phyloP scores from a whole-genome alignment of 2,329 filamentous ascomycete species.

The Aspergillus sp. region DNA sequence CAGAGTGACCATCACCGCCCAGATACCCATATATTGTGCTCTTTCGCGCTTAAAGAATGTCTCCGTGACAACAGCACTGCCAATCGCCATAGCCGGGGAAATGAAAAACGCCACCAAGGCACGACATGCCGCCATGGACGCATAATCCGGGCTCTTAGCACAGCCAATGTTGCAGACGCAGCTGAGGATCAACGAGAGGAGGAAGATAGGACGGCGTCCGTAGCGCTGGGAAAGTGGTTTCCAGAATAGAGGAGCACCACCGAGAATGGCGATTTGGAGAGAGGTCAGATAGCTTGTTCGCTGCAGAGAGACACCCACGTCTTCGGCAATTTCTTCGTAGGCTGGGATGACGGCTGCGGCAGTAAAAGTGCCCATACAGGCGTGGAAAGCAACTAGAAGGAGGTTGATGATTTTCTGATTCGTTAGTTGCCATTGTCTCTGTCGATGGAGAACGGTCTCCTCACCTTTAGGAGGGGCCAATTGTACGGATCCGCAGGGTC shows the following conservation, averaged over 20 bases:
- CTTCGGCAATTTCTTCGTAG: conserved; percentile 54
- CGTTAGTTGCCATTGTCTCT: neutral
- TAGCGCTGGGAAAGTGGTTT: conserved; percentile 54
- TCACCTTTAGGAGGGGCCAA: conserved; percentile 10
- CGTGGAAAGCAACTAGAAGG: conserved; percentile 56
- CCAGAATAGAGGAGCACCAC: conserved; percentile 57
- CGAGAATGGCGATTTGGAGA: conserved; percentile 55
- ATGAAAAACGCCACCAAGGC: conserved; percentile 57
- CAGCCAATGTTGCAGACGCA: conserved; percentile 56
- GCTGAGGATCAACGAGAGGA: conserved; percentile 52
- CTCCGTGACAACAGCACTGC: conserved; percentile 57
- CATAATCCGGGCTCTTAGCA: conserved; percentile 51
- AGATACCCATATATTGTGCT: conserved; percentile 56
- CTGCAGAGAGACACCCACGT: conserved; percentile 52
- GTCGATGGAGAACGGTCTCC: neutral
- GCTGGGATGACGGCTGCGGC: conserved; percentile 55
- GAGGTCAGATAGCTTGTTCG: conserved; percentile 56
- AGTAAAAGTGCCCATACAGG: conserved; percentile 58
- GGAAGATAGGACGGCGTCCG: conserved; percentile 56
- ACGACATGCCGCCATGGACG: conserved; percentile 52
- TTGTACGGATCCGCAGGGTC: conserved; percentile 16
- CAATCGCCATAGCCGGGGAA: conserved; percentile 53
- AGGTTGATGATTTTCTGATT: conserved; percentile 42
- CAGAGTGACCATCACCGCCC: conserved; percentile 54
- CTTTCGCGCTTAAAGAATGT: conserved; percentile 57